Percentiles rank a stretch among this genome's conserved stretches.
Conservation (phyloP, 192 early-diverging fungal species). For the Funneliformis geosporum region DNA sequence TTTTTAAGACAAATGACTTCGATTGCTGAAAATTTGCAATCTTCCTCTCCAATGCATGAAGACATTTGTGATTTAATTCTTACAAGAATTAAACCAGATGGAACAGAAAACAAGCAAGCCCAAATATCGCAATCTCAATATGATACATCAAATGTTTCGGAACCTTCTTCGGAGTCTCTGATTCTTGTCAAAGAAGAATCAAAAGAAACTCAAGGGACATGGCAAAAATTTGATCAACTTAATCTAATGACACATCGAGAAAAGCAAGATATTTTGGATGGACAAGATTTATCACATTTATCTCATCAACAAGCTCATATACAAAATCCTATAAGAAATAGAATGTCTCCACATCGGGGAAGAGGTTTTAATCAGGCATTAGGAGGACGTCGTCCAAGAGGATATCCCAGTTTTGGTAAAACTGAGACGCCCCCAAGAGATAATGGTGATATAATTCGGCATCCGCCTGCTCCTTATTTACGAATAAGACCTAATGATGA, state of each 20-base stretch:
- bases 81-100: slow-evolving; percentile 23
- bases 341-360: neutral
- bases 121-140: neutral
- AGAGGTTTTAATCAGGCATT: neutral
- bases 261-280: slow-evolving; percentile 17
- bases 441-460: neutral
- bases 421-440: neutral
- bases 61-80: slow-evolving; percentile 8
- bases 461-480: slow-evolving; percentile 23
- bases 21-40: slow-evolving; percentile 22
- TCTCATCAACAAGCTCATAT: neutral
- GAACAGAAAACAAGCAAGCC: slow-evolving; percentile 25
- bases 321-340: neutral
- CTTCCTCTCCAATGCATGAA: slow-evolving; percentile 6
- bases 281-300: neutral
- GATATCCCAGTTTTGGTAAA: neutral
- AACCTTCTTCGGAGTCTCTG: neutral
- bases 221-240: slow-evolving; percentile 22
- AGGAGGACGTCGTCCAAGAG: neutral
- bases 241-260: slow-evolving; percentile 9
- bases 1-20: slow-evolving; percentile 10
- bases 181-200: neutral
- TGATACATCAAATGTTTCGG: neutral
- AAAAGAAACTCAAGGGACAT: neutral
- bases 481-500: neutral